phyloP scores from a whole-genome alignment of 73 alveolate genomes.

The Tetrahymena borealis region DNA sequence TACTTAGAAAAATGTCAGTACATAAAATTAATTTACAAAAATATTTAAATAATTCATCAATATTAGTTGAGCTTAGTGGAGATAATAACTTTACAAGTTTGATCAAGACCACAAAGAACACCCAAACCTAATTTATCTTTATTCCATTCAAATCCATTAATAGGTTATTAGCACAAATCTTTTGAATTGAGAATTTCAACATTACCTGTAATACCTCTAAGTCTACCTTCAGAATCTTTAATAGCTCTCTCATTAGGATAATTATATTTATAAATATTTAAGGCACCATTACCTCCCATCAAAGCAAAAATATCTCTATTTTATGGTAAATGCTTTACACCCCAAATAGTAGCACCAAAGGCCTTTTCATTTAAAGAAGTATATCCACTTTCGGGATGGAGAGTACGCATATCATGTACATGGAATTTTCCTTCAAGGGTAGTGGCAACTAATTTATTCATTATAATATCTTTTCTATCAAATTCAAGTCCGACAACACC shows the following conservation, averaged over 20 bases:
- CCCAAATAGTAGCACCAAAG: conserved; percentile 98
- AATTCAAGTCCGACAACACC: conserved; percentile 97
- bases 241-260: conserved; percentile 94
- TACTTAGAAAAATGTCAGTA: no score
- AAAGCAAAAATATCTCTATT: conserved; percentile 90
- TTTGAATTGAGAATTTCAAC: conserved; percentile 89
- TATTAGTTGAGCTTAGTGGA: conserved; percentile 88
- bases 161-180: conserved; percentile 93
- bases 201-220: conserved; percentile 95
- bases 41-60: conserved; percentile 25
- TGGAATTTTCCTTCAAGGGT: conserved; percentile 87
- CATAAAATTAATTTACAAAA: neutral
- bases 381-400: conserved; percentile 90
- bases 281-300: conserved; percentile 95
- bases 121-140: conserved; percentile 96
- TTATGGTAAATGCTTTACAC: conserved; percentile 95
- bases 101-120: conserved; percentile 91
- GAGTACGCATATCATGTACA: conserved; percentile 95
- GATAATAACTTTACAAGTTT: conserved; percentile 81
- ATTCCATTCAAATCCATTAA: conserved; percentile 96
- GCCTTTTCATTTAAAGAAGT: conserved; percentile 94
- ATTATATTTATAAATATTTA: conserved; percentile 87
- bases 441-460: conserved; percentile 96
- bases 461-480: conserved; percentile 89
- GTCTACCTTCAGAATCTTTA: conserved; percentile 91